Evolutionary conservation across 179 eudicot species (phyloP).

Genomic region (Corrigiola litoralis): DNA sequence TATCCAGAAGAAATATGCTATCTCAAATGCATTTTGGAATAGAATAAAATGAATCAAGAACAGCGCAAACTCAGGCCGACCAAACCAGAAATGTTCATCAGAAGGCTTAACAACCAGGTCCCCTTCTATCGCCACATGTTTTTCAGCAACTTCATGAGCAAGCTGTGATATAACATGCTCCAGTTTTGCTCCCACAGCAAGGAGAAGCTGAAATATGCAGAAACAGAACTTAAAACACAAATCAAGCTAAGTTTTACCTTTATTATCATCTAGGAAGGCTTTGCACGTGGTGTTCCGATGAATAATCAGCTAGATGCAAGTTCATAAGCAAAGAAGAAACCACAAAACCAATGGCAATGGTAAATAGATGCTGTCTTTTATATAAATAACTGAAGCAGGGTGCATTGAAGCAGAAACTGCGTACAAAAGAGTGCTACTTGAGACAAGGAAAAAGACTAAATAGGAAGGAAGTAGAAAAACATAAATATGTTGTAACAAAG

Average conservation of each 20-base stretch:
- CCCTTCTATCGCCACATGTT: slow-evolving; percentile 80
- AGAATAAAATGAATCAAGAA: slow-evolving; percentile 82
- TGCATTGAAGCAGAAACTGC: too few relatives aligned
- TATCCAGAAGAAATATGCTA: slow-evolving; percentile 96
- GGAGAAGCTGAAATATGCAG: slow-evolving; percentile 51
- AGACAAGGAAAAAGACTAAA: too few relatives aligned
- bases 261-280: too few relatives aligned
- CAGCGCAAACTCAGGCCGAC: slow-evolving; percentile 58
- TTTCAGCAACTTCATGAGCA: slow-evolving; percentile 92
- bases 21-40: slow-evolving; percentile 94
- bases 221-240: not conserved
- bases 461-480: too few relatives aligned
- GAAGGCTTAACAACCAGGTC: slow-evolving; percentile 81
- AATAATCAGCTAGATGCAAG: too few relatives aligned
- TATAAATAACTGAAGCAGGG: too few relatives aligned
- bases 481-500: too few relatives aligned
- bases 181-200: slow-evolving; percentile 89
- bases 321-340: too few relatives aligned
- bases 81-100: slow-evolving; percentile 92
- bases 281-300: not conserved
- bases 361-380: too few relatives aligned
- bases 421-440: too few relatives aligned
- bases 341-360: too few relatives aligned
- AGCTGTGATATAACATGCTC: slow-evolving; percentile 78
- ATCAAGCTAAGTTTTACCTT: not conserved